These are phyloP conservation scores for Rhododendron griersonianum DNA, from an alignment of 148 eudicot species.

Conservation along the genomic window DNA sequence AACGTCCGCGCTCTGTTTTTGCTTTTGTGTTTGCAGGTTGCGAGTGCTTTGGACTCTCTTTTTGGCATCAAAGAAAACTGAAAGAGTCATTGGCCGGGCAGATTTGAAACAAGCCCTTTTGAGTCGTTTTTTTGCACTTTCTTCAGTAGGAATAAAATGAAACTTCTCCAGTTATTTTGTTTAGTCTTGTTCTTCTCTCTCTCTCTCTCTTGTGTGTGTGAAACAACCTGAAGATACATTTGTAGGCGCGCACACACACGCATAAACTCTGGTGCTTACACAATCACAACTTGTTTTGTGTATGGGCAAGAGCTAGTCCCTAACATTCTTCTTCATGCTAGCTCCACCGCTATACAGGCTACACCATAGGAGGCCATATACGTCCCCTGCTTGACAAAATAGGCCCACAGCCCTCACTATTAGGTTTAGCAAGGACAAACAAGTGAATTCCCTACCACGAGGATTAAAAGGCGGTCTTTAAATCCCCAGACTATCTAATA, in stretches of 20 bases:
- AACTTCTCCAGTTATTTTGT: not conserved
- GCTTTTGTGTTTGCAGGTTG: not conserved
- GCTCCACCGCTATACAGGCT: not conserved
- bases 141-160: not conserved
- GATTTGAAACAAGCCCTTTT: not conserved
- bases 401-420: not conserved
- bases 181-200: not conserved
- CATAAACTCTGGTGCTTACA: not conserved
- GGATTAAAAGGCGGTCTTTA: not conserved
- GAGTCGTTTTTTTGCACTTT: not conserved
- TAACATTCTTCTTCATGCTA: not conserved
- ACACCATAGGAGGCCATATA: not conserved
- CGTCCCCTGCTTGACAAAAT: not conserved
- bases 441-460: not conserved
- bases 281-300: not conserved
- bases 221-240: not conserved
- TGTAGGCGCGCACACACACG: not conserved
- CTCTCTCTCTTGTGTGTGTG: not conserved
- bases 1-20: not conserved
- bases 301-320: not conserved
- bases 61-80: not conserved
- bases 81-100: not conserved
- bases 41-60: not conserved
- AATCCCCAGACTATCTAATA: not conserved
- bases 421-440: not conserved